Percentiles rank a stretch among this genome's conserved stretches.
Evolutionary conservation across 2,329 filamentous ascomycete species (phyloP).

Genomic region (Colletotrichum trifolii): DNA sequence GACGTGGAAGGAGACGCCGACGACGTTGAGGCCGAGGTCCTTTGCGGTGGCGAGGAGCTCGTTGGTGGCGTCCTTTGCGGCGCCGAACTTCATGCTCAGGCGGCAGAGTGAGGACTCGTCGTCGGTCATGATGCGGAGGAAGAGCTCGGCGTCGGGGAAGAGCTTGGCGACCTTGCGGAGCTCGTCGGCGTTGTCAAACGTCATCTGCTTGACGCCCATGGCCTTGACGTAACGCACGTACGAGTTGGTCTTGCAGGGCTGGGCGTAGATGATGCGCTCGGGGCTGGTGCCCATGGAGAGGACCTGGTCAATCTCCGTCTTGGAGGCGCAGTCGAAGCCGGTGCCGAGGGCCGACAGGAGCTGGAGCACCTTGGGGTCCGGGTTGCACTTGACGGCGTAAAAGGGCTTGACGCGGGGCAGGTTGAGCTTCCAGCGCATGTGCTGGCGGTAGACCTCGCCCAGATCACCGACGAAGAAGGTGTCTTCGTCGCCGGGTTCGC

Average conservation of each 20-base stretch:
- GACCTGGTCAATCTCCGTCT: slow-evolving; percentile 95
- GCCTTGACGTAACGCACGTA: slow-evolving; percentile 91
- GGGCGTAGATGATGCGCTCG: slow-evolving; percentile 95
- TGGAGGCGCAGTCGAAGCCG: slow-evolving; percentile 98
- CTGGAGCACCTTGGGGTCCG: slow-evolving; percentile 87
- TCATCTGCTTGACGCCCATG: slow-evolving; percentile 95
- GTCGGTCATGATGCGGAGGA: slow-evolving; percentile 94
- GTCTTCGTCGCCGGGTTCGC: slow-evolving; percentile 93
- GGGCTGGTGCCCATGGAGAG: slow-evolving; percentile 85
- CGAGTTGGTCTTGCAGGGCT: slow-evolving; percentile 99
- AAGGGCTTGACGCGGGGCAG: slow-evolving; percentile 93
- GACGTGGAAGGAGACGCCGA: slow-evolving; percentile 97
- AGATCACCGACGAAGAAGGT: slow-evolving; percentile 98
- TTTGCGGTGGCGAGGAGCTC: slow-evolving; percentile 83
- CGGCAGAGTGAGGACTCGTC: slow-evolving; percentile 95
- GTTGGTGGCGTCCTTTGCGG: slow-evolving; percentile 83
- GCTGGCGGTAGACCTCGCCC: slow-evolving; percentile 98
- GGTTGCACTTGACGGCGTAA: slow-evolving; percentile 99
- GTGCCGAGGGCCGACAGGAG: slow-evolving; percentile 90
- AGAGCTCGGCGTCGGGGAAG: slow-evolving; percentile 89
- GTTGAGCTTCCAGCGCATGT: slow-evolving; percentile 97
- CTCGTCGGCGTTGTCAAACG: slow-evolving; percentile 98
- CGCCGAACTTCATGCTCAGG: slow-evolving; percentile 97
- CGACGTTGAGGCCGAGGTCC: slow-evolving; percentile 86
- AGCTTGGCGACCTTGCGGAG: slow-evolving; percentile 96